Conservation (phyloP, 306 rosid species). For the Psophocarpus tetragonolobus region DNA sequence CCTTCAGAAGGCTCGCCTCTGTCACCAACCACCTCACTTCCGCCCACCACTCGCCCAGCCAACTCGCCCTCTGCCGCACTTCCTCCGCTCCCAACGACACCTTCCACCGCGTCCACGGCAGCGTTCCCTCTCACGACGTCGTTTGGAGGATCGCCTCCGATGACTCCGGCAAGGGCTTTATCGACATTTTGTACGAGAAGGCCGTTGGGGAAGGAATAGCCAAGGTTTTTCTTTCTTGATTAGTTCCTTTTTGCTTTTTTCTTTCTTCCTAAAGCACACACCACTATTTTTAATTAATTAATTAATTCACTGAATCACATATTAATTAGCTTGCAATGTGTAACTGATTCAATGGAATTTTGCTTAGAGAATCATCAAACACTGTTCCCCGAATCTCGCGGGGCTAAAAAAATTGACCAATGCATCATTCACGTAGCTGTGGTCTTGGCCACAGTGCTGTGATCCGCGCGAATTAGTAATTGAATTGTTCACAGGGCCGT, state of each 20-base stretch:
- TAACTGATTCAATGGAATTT: too few relatives aligned
- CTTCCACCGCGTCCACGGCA: constrained; percentile 69
- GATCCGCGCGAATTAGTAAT: too few relatives aligned
- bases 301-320: too few relatives aligned
- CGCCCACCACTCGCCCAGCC: not conserved
- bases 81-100: constrained; percentile 43
- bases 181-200: constrained; percentile 77
- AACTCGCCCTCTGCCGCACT: constrained; percentile 36
- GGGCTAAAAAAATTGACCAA: too few relatives aligned
- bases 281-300: too few relatives aligned
- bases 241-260: not conserved
- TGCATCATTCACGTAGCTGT: too few relatives aligned
- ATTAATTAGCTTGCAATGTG: too few relatives aligned
- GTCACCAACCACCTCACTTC: constrained; percentile 54
- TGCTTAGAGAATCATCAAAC: too few relatives aligned
- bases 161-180: constrained; percentile 54
- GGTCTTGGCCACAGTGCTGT: too few relatives aligned
- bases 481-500: too few relatives aligned
- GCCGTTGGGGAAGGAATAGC: constrained; percentile 84
- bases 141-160: constrained; percentile 58
- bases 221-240: constrained; percentile 48
- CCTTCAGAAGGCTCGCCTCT: constrained; percentile 61
- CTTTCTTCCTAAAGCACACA: too few relatives aligned
- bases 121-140: constrained; percentile 57
- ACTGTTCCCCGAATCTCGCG: too few relatives aligned